Base-by-base conservation (phyloP, 352 stramenopile species). In the Phytophthora pistaciae region DNA sequence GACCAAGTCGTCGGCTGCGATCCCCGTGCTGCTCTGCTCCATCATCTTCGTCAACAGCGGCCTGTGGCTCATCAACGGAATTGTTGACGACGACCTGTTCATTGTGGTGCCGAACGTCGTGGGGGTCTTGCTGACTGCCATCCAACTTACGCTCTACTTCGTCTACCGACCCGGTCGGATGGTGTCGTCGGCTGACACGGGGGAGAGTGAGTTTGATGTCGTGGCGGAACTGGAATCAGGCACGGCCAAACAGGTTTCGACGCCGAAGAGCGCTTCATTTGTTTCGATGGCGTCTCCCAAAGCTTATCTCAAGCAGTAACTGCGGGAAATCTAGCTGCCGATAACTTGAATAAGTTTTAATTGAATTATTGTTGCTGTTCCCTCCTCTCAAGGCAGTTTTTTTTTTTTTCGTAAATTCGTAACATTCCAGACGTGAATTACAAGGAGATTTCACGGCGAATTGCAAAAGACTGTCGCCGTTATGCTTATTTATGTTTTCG, bases 11-110 rank as follows among this genome's bases (percentile, higher is more conserved):
- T 68, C 73, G 2, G 62, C 72, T 61, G 83, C 77, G 3, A 88
- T 93, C 31, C 74, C 74, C 3, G 75, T 88, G n/a, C n/a, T 75
- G n/a, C 80, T 93, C 66, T 79, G 80, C 20, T 18, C 61, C 6
- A 76, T 81, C 29, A 85, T 80, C 3, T 72, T 77, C 9, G 11
- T 79, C 59, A 93, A 89, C 76, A 87, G 84, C 59, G 49, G 60
- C 2, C 68, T 91, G 36, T 91, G 85, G 82, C 59, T 86, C 59
- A 27, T 82, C 52, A 87, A 85, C 59, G 82, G 79, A 10, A 61
- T 83, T 20, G 33, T 90, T 16, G 72, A 83, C 53, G 29, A 80
- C 36, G 80, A 93, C 29, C 36, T 77, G 14, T 74, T 91, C 25
- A 70, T 93, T 2, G 36, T 88, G 29, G 72, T 79, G 8, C 83